Base-by-base conservation (phyloP, 371 early-diverging fungal genomes). In the Mortierella sp. region DNA sequence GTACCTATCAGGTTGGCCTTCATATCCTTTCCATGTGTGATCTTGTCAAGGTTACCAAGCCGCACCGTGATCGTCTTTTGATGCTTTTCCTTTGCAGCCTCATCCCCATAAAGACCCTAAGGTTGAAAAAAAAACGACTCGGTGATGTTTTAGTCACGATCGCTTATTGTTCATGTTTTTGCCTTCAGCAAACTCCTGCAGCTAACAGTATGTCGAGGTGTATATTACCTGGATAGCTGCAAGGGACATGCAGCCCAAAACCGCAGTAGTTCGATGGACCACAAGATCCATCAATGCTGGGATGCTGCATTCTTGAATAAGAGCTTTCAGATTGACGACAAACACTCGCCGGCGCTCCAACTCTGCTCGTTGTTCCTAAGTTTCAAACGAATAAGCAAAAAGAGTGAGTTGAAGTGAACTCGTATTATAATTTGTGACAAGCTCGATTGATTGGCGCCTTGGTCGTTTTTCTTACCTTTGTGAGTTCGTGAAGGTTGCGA, bases 1-100 rank as follows among this genome's bases (percentile, higher is more conserved):
- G 68, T 81, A 87, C 88, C 88, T 49, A 88, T 88, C 55, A 84
- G 75, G 48, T 88, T 83, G 32, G 82, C 88, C 46, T 84, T 88
- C 65, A 88, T 54, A 29, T 87, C 88, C 63, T 88, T 88, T 41
- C 85, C 81, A 65, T 75, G 74, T 2, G 83, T 85, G 18, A 83
- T 56, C 55, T 27, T 75, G 41, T 87, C 83, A 71, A 79, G 78
- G 12, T 77, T 71, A 14, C 78, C 65, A 32, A 88, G 48, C 16
- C 86, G 79, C 21, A 83, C 75, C 16, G 55, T 82, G 29, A 86
- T 76, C 48, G 12, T 74, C 70, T 68, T 82, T 27, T 77, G 76
- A 11, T 46, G 58, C 32, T 48, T 68, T 43, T 44, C 60, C 49
- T 82, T 77, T 16, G 72, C 77, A 44, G 72, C 71, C 41, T 56